Evolutionary conservation across 2,329 filamentous ascomycete genomes (phyloP), one percentile per base, ranked within the genome.

Genomic region (Curvularia verruculosa): DNA sequence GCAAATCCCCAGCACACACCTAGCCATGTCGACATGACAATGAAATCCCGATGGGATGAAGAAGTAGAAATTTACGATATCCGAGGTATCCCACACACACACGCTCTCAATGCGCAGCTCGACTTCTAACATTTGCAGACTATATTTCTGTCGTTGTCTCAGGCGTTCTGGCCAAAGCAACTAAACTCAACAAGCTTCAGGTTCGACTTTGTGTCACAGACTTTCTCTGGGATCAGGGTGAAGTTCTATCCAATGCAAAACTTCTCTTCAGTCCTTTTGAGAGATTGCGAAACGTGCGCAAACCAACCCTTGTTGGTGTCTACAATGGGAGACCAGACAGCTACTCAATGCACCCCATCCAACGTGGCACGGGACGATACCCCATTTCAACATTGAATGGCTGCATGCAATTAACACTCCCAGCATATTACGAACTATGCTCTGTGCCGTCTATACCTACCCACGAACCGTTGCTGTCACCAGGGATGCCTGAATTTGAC

Each of bases 41-140:
- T 43, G 40, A 46, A 29, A 23, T 43, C 49, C 21, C 12, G 47
- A 1, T 75, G 70, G 71, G 68, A 74, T 28, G 70, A 74, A 52
- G 73, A 76, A 47, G 72, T 76, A 1, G 73, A 76, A 48, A 64
- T 76, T 28, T 76, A 75, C 52, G 73, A 76, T 49, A 69, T 75
- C 9, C 63, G 73, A 55, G 68, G 68, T 70, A 39, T 34, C 58
- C 52, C 19, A n/a, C 18, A 19, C 3, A 0, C 19, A n/a, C 18
- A 19, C 3, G 1, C 9, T 3, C 12, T 21, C 9, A 8, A 29
- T 23, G 5, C 24, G 21, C 15, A 6, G 15, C 5, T 1, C 7
- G 1, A 12, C 18, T 57, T 31, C 54, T 23, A 59, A 37, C 0
- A 1, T 1, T 18, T 9, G 2, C 40, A 72, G 73, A 75, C 53